Conservation (phyloP, 306 rosid genomes). For the Trifolium subterraneum region DNA sequence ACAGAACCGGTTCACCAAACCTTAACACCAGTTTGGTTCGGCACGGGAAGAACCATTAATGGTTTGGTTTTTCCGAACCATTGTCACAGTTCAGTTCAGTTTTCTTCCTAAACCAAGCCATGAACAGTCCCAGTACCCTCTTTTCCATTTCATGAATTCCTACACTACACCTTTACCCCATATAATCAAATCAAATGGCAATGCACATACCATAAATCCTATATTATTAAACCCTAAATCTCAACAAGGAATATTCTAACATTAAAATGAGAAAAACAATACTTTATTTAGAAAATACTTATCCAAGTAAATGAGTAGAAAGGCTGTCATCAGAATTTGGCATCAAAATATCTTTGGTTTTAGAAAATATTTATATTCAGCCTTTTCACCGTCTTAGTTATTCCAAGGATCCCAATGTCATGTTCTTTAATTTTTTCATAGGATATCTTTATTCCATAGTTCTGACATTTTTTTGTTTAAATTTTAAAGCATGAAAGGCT, state of each 20-base stretch:
- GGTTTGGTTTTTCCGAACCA: neutral
- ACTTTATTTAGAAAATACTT: neutral
- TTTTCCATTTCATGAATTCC: neutral
- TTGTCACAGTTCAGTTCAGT: neutral
- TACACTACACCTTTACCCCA: neutral
- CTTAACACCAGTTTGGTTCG: neutral
- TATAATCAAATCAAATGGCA: neutral
- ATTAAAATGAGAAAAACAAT: neutral
- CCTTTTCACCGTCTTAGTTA: constrained; percentile 12
- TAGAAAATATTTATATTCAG: constrained; percentile 2
- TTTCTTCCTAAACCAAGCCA: neutral
- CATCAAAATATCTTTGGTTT: constrained; percentile 1
- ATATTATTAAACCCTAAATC: neutral
- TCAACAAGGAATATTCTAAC: neutral
- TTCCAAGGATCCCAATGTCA: constrained; percentile 5
- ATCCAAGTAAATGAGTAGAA: constrained; percentile 9
- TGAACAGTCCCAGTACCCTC: neutral
- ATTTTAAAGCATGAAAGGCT: constrained; percentile 34
- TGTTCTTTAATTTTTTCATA: constrained; percentile 15
- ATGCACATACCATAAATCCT: constrained; percentile 1
- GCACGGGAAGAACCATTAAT: neutral
- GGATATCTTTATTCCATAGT: constrained; percentile 16
- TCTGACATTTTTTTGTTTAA: constrained; percentile 16
- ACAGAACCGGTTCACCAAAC: neutral
- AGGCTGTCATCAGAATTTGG: neutral